These are phyloP conservation scores for Candida tunisiensis DNA, from an alignment of 1,139 yeast genomes.

Conservation along the genomic window DNA sequence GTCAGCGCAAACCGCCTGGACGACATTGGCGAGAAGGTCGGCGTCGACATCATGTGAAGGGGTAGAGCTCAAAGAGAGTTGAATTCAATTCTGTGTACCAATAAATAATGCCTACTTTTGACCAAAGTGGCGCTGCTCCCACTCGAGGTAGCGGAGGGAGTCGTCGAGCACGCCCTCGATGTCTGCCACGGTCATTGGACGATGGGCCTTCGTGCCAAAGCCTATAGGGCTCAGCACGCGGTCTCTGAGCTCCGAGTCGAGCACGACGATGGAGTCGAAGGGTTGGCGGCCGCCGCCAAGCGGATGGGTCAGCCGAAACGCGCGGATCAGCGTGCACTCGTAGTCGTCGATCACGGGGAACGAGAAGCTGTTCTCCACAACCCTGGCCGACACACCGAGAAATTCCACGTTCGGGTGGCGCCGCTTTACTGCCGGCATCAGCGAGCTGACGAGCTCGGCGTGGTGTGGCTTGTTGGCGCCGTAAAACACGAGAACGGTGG, in stretches of 20 bases:
- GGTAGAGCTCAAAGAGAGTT: too few relatives aligned
- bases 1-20: slow-evolving; percentile 1
- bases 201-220: not conserved
- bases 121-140: not conserved
- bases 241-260: not conserved
- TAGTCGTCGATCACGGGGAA: slow-evolving; percentile 8
- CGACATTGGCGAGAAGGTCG: not conserved
- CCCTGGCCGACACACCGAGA: too few relatives aligned
- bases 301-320: slow-evolving; percentile 8
- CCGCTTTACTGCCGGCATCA: not conserved
- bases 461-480: not conserved
- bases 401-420: too few relatives aligned
- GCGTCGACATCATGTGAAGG: slow-evolving; percentile 1
- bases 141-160: not conserved
- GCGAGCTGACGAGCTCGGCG: not conserved
- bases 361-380: too few relatives aligned
- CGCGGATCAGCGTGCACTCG: slow-evolving; percentile 6
- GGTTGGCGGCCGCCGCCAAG: slow-evolving; percentile 7
- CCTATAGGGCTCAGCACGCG: not conserved
- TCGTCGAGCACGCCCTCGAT: not conserved
- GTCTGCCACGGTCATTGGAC: not conserved
- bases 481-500: not conserved
- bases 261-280: not conserved
- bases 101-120: not conserved
- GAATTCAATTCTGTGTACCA: too few relatives aligned